Conservation (phyloP, 2,329 filamentous ascomycete species). For the Hansfordia pulvinata region DNA sequence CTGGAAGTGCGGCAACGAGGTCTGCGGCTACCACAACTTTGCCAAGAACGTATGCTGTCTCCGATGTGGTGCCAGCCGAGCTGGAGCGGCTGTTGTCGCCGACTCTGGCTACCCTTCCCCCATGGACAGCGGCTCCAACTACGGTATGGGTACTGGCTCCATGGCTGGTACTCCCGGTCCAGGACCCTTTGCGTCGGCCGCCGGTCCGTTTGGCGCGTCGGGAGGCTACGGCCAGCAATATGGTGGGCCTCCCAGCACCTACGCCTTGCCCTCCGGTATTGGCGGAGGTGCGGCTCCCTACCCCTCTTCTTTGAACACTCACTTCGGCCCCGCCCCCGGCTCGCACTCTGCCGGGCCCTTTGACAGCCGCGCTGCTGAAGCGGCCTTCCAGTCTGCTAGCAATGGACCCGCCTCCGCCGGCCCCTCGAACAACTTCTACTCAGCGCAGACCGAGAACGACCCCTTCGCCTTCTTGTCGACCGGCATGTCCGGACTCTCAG, state of each 20-base stretch:
- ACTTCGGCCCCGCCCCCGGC: constrained; percentile 62
- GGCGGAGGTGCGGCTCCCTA: constrained; percentile 69
- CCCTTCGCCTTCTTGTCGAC: constrained; percentile 70
- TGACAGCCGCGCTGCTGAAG: constrained; percentile 85
- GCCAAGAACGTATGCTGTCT: constrained; percentile 98
- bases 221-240: constrained; percentile 67
- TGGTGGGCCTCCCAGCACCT: constrained; percentile 76
- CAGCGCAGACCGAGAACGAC: constrained; percentile 52
- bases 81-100: constrained; percentile 84
- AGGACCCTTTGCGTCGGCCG: constrained; percentile 58
- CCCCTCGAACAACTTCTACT: constrained; percentile 62
- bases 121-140: constrained; percentile 75
- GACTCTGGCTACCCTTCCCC: constrained; percentile 84
- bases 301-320: constrained; percentile 63
- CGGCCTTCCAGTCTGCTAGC: constrained; percentile 80
- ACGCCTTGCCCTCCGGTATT: constrained; percentile 75
- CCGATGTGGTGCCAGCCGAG: constrained; percentile 87
- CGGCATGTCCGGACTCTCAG: constrained; percentile 58
- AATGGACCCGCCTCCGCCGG: constrained; percentile 70
- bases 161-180: constrained; percentile 75
- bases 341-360: constrained; percentile 79
- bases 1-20: constrained; percentile 97
- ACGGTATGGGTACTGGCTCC: constrained; percentile 75
- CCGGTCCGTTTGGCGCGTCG: constrained; percentile 52
- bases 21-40: constrained; percentile 97